Evolutionary conservation across 1,139 yeast species (phyloP).

Genomic region (Williopsis jadinii): DNA sequence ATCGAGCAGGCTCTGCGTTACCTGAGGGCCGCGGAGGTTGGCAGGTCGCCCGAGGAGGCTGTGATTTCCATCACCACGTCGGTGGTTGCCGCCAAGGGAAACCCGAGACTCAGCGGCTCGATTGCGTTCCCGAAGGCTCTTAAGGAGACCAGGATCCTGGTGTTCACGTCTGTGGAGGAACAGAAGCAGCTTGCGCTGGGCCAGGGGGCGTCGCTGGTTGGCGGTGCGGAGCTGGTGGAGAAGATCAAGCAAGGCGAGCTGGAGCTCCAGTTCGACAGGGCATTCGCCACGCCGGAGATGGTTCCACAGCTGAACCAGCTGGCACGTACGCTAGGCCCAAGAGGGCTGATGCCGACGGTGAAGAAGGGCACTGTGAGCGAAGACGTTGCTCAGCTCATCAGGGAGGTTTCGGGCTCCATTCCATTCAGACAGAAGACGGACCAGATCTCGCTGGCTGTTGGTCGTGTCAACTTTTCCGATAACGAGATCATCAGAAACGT

Average conservation of each 20-base stretch:
- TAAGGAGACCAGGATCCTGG: slow-evolving; percentile 55
- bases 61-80: slow-evolving; percentile 61
- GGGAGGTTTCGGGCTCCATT: slow-evolving; percentile 54
- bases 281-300: slow-evolving; percentile 83
- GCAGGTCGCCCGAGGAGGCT: slow-evolving; percentile 62
- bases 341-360: slow-evolving; percentile 80
- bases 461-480: slow-evolving; percentile 74
- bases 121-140: slow-evolving; percentile 72
- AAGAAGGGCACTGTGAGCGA: slow-evolving; percentile 83
- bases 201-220: slow-evolving; percentile 56
- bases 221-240: slow-evolving; percentile 67
- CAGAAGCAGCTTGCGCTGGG: slow-evolving; percentile 45
- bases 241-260: slow-evolving; percentile 49
- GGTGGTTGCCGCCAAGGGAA: slow-evolving; percentile 75
- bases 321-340: slow-evolving; percentile 81
- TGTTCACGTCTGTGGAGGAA: slow-evolving; percentile 56
- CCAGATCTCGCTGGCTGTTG: slow-evolving; percentile 62
- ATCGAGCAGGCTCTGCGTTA: slow-evolving; percentile 69
- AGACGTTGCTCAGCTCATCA: slow-evolving; percentile 49
- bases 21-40: slow-evolving; percentile 85
- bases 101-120: slow-evolving; percentile 68
- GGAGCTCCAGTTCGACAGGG: slow-evolving; percentile 60
- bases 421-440: slow-evolving; percentile 66
- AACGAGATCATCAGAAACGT: slow-evolving; percentile 68
- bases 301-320: slow-evolving; percentile 51